Conservation (phyloP, 208 protist species). For the Angomonas ambiguus region DNA sequence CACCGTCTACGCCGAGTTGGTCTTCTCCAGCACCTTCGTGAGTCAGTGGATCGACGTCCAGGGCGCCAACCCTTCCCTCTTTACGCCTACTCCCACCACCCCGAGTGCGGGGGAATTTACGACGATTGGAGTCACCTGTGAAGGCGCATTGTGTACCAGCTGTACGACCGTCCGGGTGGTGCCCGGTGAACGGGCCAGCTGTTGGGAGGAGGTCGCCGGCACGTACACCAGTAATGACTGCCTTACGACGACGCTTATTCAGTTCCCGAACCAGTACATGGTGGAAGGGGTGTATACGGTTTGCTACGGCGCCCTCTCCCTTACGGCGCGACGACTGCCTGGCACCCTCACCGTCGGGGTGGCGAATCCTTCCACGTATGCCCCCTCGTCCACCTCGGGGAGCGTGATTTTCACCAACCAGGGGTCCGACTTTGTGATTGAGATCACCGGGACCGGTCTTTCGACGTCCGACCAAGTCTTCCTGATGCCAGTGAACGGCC, state of each 20-base stretch:
- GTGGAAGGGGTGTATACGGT: constrained; percentile 64
- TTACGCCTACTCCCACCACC: constrained; percentile 26
- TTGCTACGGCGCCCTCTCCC: constrained; percentile 54
- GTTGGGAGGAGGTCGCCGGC: constrained; percentile 46
- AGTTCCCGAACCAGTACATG: constrained; percentile 72
- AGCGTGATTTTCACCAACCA: constrained; percentile 73
- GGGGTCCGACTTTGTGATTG: constrained; percentile 46
- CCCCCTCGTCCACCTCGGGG: constrained; percentile 25
- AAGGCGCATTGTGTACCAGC: constrained; percentile 32
- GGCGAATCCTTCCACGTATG: constrained; percentile 50
- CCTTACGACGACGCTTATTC: constrained; percentile 33
- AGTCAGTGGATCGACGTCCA: constrained; percentile 26
- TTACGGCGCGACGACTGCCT: constrained; percentile 51
- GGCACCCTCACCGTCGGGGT: constrained; percentile 42
- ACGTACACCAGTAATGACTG: constrained; percentile 67
- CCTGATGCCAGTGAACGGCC: constrained; percentile 59
- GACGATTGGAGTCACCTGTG: constrained; percentile 53
- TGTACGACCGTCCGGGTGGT: constrained; percentile 68
- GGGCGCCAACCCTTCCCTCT: constrained; percentile 43
- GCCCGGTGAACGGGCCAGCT: constrained; percentile 46
- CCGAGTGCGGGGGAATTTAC: constrained; percentile 71
- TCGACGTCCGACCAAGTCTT: constrained; percentile 49
- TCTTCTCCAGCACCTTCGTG: constrained; percentile 30
- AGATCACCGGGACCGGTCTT: constrained; percentile 62
- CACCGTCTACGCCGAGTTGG: constrained; percentile 42